Evolutionary conservation across 495 filamentous ascomycete species (phyloP).

Genomic region (Cryomyces minteri): DNA sequence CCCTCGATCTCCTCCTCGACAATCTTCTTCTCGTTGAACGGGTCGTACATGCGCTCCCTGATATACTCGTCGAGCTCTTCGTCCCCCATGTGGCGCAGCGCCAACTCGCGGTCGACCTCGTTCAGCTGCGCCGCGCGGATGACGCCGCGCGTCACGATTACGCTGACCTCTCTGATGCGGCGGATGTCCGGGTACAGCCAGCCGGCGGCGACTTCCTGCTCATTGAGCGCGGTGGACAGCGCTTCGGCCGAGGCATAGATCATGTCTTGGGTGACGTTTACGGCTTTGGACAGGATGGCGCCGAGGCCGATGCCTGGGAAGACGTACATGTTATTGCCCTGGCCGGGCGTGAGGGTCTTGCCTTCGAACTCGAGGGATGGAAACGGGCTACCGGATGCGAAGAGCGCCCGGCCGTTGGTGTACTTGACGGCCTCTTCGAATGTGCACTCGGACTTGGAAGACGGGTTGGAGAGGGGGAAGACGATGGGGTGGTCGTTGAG

Average conservation of each 20-base stretch:
- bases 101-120: constrained; percentile 63
- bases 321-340: constrained; percentile 89
- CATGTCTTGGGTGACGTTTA: constrained; percentile 85
- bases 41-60: constrained; percentile 66
- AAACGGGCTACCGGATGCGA: constrained; percentile 93
- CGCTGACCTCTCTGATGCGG: constrained; percentile 77
- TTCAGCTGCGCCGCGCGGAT: constrained; percentile 77
- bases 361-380: constrained; percentile 46
- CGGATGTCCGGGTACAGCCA: constrained; percentile 88
- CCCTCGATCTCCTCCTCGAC: constrained; percentile 14
- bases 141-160: constrained; percentile 75
- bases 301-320: constrained; percentile 95
- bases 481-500: constrained; percentile 70
- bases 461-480: constrained; percentile 89
- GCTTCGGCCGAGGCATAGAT: constrained; percentile 79
- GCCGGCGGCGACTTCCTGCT: constrained; percentile 59
- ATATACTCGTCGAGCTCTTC: constrained; percentile 63
- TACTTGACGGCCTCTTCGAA: constrained; percentile 76
- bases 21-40: constrained; percentile 24
- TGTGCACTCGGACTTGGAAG: constrained; percentile 91
- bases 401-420: constrained; percentile 80
- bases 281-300: constrained; percentile 79
- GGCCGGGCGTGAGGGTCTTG: constrained; percentile 66
- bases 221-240: constrained; percentile 58
- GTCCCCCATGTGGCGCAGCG: constrained; percentile 52